A percentile compares a stretch with the other conserved stretches of the same genome.
phyloP scores from a whole-genome alignment of 1,139 yeast species.

The Groenewaldozyma auringiensis region DNA sequence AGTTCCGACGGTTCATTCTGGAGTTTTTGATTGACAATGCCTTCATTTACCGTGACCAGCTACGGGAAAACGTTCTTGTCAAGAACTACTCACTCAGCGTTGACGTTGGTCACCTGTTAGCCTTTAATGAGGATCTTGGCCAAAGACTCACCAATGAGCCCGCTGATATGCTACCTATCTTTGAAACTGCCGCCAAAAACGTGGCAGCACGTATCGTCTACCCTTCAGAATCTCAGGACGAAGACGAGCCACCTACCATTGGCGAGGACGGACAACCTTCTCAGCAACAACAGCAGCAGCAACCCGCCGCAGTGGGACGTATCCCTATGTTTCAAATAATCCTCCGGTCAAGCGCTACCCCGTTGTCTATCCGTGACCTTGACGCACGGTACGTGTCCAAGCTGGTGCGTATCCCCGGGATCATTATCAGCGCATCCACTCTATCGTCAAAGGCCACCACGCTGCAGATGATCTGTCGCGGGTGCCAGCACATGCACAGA shows the following conservation, averaged over 20 bases:
- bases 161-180: conserved; percentile 70
- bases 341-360: conserved; percentile 63
- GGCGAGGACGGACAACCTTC: conserved; percentile 12
- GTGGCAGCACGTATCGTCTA: conserved; percentile 77
- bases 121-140: conserved; percentile 82
- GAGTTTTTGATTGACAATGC: conserved; percentile 80
- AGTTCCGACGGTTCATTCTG: conserved; percentile 73
- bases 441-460: conserved; percentile 80
- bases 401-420: conserved; percentile 87
- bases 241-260: conserved; percentile 11
- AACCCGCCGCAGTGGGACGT: background rate
- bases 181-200: conserved; percentile 84
- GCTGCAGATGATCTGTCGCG: conserved; percentile 78
- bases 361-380: conserved; percentile 68
- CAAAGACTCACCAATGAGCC: conserved; percentile 83
- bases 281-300: conserved; percentile 5
- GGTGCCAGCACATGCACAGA: conserved; percentile 73
- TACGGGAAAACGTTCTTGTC: conserved; percentile 77
- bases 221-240: conserved; percentile 36
- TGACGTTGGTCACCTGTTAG: conserved; percentile 76
- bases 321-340: conserved; percentile 83
- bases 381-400: conserved; percentile 86
- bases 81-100: conserved; percentile 69
- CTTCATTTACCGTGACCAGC: conserved; percentile 84
- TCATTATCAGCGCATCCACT: conserved; percentile 86